These are phyloP conservation scores for Russula dissimulans DNA, from an alignment of 768 basidiomycete genomes.

Conservation along the genomic window DNA sequence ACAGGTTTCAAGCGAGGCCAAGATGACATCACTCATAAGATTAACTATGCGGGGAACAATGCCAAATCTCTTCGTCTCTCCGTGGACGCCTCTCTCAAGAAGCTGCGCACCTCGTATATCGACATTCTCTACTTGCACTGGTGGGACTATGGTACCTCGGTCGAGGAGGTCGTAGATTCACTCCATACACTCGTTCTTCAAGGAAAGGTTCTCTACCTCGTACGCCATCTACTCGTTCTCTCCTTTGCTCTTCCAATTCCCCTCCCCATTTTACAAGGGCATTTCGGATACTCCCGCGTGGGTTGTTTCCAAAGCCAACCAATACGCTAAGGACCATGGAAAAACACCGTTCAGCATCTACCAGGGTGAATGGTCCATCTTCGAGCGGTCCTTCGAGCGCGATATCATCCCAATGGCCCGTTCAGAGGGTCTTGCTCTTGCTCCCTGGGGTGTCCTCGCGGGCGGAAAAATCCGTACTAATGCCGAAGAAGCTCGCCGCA, in stretches of 20 bases:
- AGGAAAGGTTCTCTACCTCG: constrained; percentile 38
- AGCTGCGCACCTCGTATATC: constrained; percentile 38
- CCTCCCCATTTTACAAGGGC: not conserved
- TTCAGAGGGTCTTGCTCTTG: constrained; percentile 30
- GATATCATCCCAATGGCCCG: constrained; percentile 33
- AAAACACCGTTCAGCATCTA: constrained; percentile 31
- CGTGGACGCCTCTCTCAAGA: constrained; percentile 36
- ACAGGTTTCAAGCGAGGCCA: constrained; percentile 21
- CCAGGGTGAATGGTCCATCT: constrained; percentile 30
- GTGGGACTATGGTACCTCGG: constrained; percentile 44
- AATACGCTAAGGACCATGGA: constrained; percentile 32
- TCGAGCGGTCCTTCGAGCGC: constrained; percentile 32
- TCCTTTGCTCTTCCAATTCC: not conserved
- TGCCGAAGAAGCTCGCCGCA: constrained; percentile 28
- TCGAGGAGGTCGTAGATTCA: constrained; percentile 49
- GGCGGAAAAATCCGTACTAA: constrained; percentile 33
- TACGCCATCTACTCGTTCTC: constrained; percentile 1
- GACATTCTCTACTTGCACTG: constrained; percentile 40
- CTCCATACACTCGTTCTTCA: constrained; percentile 41
- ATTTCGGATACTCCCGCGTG: constrained; percentile 29
- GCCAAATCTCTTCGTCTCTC: constrained; percentile 33
- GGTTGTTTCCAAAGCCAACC: constrained; percentile 32
- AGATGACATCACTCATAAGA: constrained; percentile 19
- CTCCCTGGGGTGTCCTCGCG: constrained; percentile 35
- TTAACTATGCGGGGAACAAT: constrained; percentile 35